Evolutionary conservation across 1,284 basidiomycete species (phyloP), one percentile per base, ranked within the genome.

Genomic region (Bondarzewia mesenterica): DNA sequence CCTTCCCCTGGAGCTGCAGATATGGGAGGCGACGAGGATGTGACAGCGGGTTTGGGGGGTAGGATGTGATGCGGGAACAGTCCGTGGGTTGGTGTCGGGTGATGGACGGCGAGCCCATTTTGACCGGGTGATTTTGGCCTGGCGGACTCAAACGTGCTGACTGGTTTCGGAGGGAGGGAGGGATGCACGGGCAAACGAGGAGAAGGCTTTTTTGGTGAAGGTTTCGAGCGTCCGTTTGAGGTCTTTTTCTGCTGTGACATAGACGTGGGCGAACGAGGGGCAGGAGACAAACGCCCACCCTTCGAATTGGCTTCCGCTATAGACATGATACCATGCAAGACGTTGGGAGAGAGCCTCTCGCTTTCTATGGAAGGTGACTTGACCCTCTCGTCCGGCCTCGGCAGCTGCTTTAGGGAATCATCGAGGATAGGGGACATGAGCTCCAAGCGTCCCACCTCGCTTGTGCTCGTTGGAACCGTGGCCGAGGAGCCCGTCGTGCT

Each of bases 361-460:
- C 37, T 51, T 3, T 50, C 50, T 18, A 63, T 60, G 7, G 58
- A 58, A 1, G 54, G 45, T n/a, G 52, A 42, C 38, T 55, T 52
- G 5, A 42, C 15, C 35, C 54, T 54, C n/a, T 62, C 38, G 62
- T 53, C 47, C 75, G 78, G 5, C 1, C 42, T 44, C 21, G 83
- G 83, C n/a, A 86, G 65, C 14, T 82, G 73, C 58, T 68, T 81
- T 47, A 87, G 64, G 35, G 79, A 72, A 55, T 79, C 82, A 44
- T 78, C 75, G 38, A 83, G 69, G 44, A 87, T 84, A 0, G 84
- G 84, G 2, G 84, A 86, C 46, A 86, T 85, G 43, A 69, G 64
- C 36, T 70, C 66, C 39, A 69, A 60, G 49, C 65, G 64, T 21
- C 51, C 50, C 50, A 61, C 63, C 38, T 60, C 59, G 0, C 57